Base-by-base conservation (phyloP, 495 filamentous ascomycete genomes). In the Parathielavia appendiculata region DNA sequence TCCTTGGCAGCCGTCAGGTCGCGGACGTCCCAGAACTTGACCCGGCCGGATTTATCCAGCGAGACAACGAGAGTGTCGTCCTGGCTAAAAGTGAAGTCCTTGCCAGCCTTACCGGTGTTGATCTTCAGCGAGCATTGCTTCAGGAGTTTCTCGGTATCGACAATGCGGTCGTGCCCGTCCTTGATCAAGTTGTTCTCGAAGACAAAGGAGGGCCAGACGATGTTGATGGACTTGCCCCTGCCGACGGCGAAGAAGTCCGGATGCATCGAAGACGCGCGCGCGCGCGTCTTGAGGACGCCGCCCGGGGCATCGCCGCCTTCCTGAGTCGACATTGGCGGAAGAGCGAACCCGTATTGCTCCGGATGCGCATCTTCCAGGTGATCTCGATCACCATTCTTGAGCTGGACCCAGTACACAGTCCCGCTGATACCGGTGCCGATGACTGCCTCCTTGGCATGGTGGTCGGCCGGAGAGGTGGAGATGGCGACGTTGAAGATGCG, bases 21-120 rank as follows among this genome's bases (percentile, higher is more conserved):
- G 38, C 86, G 86, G 56, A 96, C 87, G 67, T 99, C 95, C 95
- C 95, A 99, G 77, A 99, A 92, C 68, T 92, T 91, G 60, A 97
- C 82, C 55, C 88, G 85, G 17, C 95, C 95, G 54, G 89, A 90
- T 75, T 97, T 97, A 69, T 99, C 95, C 38, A 99, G 83, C 46
- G 93, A 96, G 22, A 92, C 92, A 66, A 99, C 91, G 26, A 90
- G 82, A 1, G 86, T 89, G 68, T 99, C 95, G 73, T 97, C 95
- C 65, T 92, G 90, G 69, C 91, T 96, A 75, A 99, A 99, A 47
- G 86, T 83, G 69, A 97, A 99, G 64, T 99, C 95, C 71, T 99
- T 97, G 34, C 91, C 92, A 48, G 95, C 95, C 74, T 99, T 99
- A 51, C 95, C 95, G 54, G 91, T 97, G 46, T 89, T 88, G 70